These are phyloP conservation scores for Psophocarpus tetragonolobus DNA, from an alignment of 306 rosid genomes.

Conservation along the genomic window DNA sequence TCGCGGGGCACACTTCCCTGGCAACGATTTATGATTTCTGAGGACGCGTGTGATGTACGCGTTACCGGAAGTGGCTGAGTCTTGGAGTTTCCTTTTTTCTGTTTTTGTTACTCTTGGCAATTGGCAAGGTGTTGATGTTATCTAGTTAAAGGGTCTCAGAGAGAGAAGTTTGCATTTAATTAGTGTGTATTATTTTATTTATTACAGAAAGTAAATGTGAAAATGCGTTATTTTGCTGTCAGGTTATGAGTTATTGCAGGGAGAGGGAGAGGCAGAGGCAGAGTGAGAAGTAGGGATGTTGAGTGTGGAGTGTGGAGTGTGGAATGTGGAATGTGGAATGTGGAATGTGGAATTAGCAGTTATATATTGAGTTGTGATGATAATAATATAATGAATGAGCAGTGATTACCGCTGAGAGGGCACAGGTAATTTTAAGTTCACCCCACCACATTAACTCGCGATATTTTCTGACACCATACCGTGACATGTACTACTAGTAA, in stretches of 20 bases:
- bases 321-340: too few relatives aligned
- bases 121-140: neutral
- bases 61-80: neutral
- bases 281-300: slow-evolving; percentile 22
- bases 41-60: slow-evolving; percentile 31
- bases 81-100: neutral
- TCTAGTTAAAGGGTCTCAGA: neutral
- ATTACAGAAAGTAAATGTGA: neutral
- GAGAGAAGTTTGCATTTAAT: neutral
- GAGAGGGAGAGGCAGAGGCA: neutral
- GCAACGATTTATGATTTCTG: neutral
- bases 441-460: slow-evolving; percentile 1
- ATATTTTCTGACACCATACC: slow-evolving; percentile 38
- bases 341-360: too few relatives aligned
- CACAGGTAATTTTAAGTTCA: neutral
- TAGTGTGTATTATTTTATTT: neutral
- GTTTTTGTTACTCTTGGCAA: neutral
- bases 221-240: slow-evolving; percentile 39
- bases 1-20: slow-evolving; percentile 44
- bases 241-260: slow-evolving; percentile 28
- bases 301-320: too few relatives aligned
- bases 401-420: neutral
- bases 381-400: neutral
- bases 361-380: too few relatives aligned
- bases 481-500: neutral